phyloP scores from a whole-genome alignment of 1,139 yeast species.

The Suhomyces bolitotheri region DNA sequence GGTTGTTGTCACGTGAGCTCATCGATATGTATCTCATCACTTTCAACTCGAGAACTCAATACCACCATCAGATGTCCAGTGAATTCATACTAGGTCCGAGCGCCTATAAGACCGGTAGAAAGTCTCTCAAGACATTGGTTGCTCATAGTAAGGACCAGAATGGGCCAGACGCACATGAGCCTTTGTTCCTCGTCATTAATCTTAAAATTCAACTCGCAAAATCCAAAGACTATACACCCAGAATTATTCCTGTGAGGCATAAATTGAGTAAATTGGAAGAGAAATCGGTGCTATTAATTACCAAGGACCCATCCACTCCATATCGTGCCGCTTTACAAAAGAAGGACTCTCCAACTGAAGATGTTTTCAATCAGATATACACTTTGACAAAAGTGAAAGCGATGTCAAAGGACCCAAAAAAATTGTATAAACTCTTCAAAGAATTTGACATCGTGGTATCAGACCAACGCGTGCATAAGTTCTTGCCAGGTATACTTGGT shows the following conservation, averaged over 20 bases:
- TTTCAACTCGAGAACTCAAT: neutral
- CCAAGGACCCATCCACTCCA: conserved; percentile 65
- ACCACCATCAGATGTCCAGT: conserved; percentile 4
- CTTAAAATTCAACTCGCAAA: conserved; percentile 49
- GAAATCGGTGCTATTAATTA: conserved; percentile 56
- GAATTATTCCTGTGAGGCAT: conserved; percentile 63
- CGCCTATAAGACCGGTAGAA: conserved; percentile 25
- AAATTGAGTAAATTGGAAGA: conserved; percentile 48
- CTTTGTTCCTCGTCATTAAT: conserved; percentile 55
- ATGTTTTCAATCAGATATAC: conserved; percentile 56
- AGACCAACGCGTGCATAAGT: conserved; percentile 62
- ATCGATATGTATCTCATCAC: neutral
- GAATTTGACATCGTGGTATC: conserved; percentile 67
- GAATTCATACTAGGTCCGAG: conserved; percentile 32
- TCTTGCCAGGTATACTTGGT: conserved; percentile 57
- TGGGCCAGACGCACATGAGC: conserved; percentile 24
- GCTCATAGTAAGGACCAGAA: conserved; percentile 27
- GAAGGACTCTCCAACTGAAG: conserved; percentile 56
- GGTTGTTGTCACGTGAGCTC: too few relatives aligned
- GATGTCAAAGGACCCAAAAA: conserved; percentile 44
- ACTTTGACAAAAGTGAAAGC: conserved; percentile 57
- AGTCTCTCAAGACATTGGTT: conserved; percentile 39
- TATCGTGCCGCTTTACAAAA: conserved; percentile 50
- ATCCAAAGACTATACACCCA: conserved; percentile 58
- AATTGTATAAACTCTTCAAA: conserved; percentile 48